Evolutionary conservation across 2,329 filamentous ascomycete species (phyloP), one percentile per base, ranked within the genome.

Genomic region (Drechslerella coelobrocha): DNA sequence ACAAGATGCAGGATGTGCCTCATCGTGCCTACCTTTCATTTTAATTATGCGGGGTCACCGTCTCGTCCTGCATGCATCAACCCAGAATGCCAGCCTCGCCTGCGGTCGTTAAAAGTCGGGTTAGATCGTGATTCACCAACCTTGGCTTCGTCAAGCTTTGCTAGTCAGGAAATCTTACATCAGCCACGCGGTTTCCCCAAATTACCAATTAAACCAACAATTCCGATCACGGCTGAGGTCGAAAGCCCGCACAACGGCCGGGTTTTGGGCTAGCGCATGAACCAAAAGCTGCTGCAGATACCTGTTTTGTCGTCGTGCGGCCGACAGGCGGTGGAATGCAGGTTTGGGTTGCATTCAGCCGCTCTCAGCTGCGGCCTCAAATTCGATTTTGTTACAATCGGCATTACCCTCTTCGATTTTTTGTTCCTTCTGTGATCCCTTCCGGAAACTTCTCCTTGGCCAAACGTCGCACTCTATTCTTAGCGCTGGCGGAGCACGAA

Each of bases 331-430:
- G 41, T 19, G 41, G 41, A 45, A 45, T 19, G 41, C 34, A 39
- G n/a, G n/a, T n/a, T n/a, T n/a, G 12, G 29, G 53, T 66, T 68
- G 54, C 54, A 55, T 53, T 68, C 63, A 68, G 63, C 65, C 65
- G 57, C 65, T 57, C 50, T 26, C 45, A 41, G 43, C 57, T 54
- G 31, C 6, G 2, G 37, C 51, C 26, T 23, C 50, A 19, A 39
- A 21, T 6, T 27, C 50, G 27, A 19, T 43, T 52, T 23, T 48
- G 34, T 12, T 65, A 26, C 41, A 17, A 34, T 53, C 54, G 47
- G 19, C 34, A 50, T 48, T 60, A 59, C 53, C 53, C 39, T 54
- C 21, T 45, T 45, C 41, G 47, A 34, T 27, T 39, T 39, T 51
- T 59, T 60, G 48, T 29, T 24, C 54, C 61, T 9, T 24, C 17